Evolutionary conservation across 345 rosid species (phyloP).

Genomic region (Bruguiera sexangula): DNA sequence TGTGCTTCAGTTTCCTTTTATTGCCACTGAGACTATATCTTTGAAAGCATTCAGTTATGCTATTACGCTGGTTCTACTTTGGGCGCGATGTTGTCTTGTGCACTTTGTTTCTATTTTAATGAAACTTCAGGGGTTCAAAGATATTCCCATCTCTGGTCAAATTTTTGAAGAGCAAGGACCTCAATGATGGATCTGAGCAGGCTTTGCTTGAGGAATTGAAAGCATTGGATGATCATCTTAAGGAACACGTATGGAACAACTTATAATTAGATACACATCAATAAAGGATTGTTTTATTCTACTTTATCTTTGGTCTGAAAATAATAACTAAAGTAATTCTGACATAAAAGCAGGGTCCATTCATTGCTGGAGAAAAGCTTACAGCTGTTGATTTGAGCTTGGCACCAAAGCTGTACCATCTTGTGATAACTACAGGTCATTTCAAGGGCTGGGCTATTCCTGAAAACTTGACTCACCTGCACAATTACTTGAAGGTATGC

Average conservation of each 20-base stretch:
- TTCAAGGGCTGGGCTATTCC: constrained; percentile 86
- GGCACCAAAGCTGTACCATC: constrained; percentile 93
- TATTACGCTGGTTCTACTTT: too few relatives aligned
- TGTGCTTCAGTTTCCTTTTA: too few relatives aligned
- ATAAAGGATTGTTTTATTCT: neutral
- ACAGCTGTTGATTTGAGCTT: constrained; percentile 78
- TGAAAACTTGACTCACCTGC: constrained; percentile 54
- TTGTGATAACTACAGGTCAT: constrained; percentile 74
- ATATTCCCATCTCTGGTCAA: constrained; percentile 58
- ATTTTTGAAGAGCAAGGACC: constrained; percentile 84
- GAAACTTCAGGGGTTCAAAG: constrained; percentile 59
- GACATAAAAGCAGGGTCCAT: constrained; percentile 56
- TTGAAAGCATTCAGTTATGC: too few relatives aligned
- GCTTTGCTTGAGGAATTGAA: constrained; percentile 74
- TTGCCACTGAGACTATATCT: too few relatives aligned
- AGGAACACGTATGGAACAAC: constrained; percentile 44
- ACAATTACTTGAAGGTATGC: constrained; percentile 56
- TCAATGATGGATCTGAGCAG: constrained; percentile 68
- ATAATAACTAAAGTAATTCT: neutral
- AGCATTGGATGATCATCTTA: constrained; percentile 79
- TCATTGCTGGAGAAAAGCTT: constrained; percentile 69
- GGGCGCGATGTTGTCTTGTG: neutral
- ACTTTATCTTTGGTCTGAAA: constrained; percentile 3
- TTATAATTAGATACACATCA: neutral
- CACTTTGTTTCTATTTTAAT: neutral